phyloP scores from a whole-genome alignment of 495 filamentous ascomycete genomes.

The Tuber brumale region DNA sequence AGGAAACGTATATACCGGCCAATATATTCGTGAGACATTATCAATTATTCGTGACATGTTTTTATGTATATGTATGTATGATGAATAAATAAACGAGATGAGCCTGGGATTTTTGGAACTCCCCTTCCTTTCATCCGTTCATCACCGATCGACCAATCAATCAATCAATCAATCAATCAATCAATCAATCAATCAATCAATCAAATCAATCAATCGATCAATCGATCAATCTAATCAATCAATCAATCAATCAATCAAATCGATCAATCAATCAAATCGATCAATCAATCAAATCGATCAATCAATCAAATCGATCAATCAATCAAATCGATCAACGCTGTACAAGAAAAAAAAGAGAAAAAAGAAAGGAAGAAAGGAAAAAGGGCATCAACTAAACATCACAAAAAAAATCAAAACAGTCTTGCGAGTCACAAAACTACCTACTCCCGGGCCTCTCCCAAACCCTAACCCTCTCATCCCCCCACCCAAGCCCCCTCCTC shows the following conservation, averaged over 20 bases:
- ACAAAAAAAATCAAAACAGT: neutral
- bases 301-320: neutral
- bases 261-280: neutral
- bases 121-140: neutral
- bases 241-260: neutral
- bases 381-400: neutral
- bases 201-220: neutral
- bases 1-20: neutral
- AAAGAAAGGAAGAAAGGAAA: neutral
- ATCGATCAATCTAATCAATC: neutral
- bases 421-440: neutral
- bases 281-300: neutral
- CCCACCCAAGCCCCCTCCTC: slow-evolving; percentile 16
- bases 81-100: neutral
- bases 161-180: neutral
- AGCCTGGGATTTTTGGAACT: neutral
- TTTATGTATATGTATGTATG: neutral
- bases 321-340: neutral
- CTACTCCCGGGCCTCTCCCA: slow-evolving; percentile 24
- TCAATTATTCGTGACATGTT: neutral
- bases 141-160: neutral
- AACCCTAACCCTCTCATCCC: slow-evolving; percentile 23
- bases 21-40: slow-evolving; percentile 4
- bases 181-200: neutral
- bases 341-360: neutral